Evolutionary conservation across 176 grass and related monocot species (phyloP).

Genomic region (Pontederia paniculata): DNA sequence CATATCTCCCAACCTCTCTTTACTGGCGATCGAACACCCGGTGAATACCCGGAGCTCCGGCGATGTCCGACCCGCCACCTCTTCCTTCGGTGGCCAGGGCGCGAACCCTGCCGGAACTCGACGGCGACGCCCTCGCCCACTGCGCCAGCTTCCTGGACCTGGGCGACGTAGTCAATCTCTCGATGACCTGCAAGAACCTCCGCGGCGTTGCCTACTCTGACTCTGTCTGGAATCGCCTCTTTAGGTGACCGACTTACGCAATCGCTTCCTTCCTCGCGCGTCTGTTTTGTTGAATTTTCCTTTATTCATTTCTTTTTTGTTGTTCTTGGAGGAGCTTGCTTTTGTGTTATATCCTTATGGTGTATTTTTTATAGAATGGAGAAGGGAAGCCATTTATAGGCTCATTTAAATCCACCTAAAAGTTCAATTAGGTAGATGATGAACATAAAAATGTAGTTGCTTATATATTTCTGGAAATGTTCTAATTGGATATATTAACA

Average conservation of each 20-base stretch:
- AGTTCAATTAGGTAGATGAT: no score
- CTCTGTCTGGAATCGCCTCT: conserved; percentile 61
- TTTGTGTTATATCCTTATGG: background rate
- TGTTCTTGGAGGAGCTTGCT: background rate
- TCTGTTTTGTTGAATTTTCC: background rate
- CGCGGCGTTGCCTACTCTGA: conserved; percentile 49
- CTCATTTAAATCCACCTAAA: no score
- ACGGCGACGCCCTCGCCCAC: conserved; percentile 58
- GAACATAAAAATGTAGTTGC: no score
- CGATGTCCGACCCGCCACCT: conserved; percentile 1
- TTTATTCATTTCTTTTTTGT: background rate
- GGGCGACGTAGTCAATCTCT: conserved; percentile 48
- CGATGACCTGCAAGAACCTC: conserved; percentile 56
- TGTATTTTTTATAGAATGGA: background rate
- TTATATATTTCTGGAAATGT: no score
- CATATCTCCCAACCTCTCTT: no score
- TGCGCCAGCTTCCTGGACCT: conserved; percentile 38
- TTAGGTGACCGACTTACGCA: conserved; percentile 25
- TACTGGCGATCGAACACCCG: background rate
- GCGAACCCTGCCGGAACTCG: conserved; percentile 44
- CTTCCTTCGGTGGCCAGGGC: background rate
- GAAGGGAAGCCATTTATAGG: background rate
- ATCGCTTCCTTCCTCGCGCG: background rate
- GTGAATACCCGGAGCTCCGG: background rate
- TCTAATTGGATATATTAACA: no score